A percentile compares a stretch with the other conserved stretches of the same genome.
phyloP scores from a whole-genome alignment of 2,329 filamentous ascomycete species.

The Dactylellina cionopaga region DNA sequence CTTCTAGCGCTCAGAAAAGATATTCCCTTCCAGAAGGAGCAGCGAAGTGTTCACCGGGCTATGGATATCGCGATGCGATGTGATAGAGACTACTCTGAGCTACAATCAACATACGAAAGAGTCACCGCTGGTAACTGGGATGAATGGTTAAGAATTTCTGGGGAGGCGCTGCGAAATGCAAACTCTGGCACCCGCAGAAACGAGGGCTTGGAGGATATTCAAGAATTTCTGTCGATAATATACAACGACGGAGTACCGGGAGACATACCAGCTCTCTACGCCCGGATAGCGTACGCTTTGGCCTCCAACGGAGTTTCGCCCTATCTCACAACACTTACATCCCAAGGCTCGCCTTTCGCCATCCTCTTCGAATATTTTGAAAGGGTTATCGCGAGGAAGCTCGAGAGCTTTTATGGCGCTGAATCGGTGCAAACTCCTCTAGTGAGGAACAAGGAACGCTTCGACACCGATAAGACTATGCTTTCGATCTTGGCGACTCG shows the following conservation, averaged over 20 bases:
- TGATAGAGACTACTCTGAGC: constrained; percentile 33
- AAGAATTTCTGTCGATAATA: constrained; percentile 1
- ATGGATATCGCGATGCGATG: constrained; percentile 29
- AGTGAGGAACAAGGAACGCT: neutral
- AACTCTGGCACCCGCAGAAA: no score
- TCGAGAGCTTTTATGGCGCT: constrained; percentile 21
- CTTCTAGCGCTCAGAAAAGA: constrained; percentile 33
- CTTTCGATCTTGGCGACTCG: constrained; percentile 31
- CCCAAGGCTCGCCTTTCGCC: constrained; percentile 11
- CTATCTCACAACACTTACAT: neutral
- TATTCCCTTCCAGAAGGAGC: constrained; percentile 22
- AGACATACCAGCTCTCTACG: constrained; percentile 29
- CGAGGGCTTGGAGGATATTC: constrained; percentile 1
- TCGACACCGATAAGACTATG: constrained; percentile 20
- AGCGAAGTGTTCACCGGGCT: constrained; percentile 30
- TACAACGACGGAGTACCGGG: neutral
- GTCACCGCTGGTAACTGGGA: neutral
- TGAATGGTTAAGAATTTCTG: no score
- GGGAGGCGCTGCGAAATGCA: constrained; percentile 30
- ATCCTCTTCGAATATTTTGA: constrained; percentile 29
- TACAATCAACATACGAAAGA: constrained; percentile 6
- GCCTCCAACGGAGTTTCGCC: constrained; percentile 5
- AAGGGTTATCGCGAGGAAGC: constrained; percentile 21
- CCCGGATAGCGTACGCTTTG: constrained; percentile 14
- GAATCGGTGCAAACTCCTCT: neutral